Base-by-base conservation (phyloP, 2,329 filamentous ascomycete species). In the Domatiomyces catenatus region DNA sequence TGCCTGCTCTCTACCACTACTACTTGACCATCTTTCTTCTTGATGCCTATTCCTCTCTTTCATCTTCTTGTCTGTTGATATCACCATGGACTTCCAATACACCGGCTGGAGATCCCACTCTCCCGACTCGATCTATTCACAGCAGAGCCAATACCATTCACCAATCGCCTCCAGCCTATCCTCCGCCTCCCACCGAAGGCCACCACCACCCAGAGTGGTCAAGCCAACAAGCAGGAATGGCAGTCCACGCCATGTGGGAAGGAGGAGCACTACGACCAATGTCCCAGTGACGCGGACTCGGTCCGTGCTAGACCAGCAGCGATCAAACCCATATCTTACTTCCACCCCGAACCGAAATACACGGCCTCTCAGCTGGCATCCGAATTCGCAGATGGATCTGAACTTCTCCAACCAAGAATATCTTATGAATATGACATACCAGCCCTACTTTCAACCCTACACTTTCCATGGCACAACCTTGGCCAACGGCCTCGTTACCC, bases 331-430 rank as follows among this genome's bases (percentile, higher is more conserved):
- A 15, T 39, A 39, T 5, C 32, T 15, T 39, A 15, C 32, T 15
- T 39, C 32, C 10, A 46, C 47, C 12, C 52, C 46, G 28, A 8
- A 56, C 26, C 50, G 52, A 52, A 22, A 24, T 8, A 49, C 55
- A 26, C 55, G 58, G 17, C 58, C 58, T 22, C 49, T 58, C n/a
- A 59, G 57, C 26, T 60, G 58, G 58, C 58, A 60, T 50, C 57
- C 58, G 2, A 48, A 50, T 44, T 53, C 53, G 19, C 26, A 56
- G 43, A 50, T 52, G 17, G 50, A 48, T 10, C 42, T 51, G 2
- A 43, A 50, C n/a, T 28, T 19, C 3, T 18, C 36, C 6, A 42
- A 15, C 28, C 19, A 20, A 15, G 32, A 42, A 42, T 42, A 46
- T 49, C 49, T 24, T 22, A 46, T 8, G 44, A 24, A n/a, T 28